phyloP scores from a whole-genome alignment of 1,284 basidiomycete species.

The Inonotus obliquus region DNA sequence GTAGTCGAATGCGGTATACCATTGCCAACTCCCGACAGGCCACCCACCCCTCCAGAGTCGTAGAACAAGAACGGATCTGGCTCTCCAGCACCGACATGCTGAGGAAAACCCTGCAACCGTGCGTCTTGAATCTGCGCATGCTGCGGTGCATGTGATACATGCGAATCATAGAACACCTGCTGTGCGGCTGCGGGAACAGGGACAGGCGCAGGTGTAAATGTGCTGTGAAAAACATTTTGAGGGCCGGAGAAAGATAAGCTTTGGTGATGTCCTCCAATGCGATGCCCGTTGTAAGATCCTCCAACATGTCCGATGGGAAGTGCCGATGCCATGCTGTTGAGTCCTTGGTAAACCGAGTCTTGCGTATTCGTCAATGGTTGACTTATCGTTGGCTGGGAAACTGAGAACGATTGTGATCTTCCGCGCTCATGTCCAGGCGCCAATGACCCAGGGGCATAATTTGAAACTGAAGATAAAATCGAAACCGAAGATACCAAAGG shows the following conservation, averaged over 20 bases:
- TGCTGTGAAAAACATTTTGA: neutral
- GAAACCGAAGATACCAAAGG: neutral
- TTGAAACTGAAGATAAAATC: neutral
- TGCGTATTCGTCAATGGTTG: neutral
- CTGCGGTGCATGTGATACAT: neutral
- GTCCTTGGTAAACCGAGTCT: neutral
- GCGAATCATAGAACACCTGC: constrained; percentile 7
- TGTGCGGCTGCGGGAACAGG: neutral
- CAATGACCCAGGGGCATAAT: neutral
- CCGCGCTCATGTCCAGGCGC: constrained; percentile 12
- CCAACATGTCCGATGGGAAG: neutral
- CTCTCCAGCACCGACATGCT: neutral
- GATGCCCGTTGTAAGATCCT: neutral
- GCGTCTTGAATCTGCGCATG: neutral
- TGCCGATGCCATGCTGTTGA: neutral
- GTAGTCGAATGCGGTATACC: neutral
- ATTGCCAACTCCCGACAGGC: neutral
- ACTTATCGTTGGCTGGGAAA: constrained; percentile 1
- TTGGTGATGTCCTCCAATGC: neutral
- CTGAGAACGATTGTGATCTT: constrained; percentile 6
- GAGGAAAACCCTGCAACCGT: neutral
- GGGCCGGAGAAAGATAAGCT: neutral
- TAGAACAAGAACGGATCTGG: constrained; percentile 4
- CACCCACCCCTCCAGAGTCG: neutral
- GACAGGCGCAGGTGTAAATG: neutral